Percentiles rank a stretch among this genome's conserved stretches.
Evolutionary conservation across 2,329 filamentous ascomycete species (phyloP).

Genomic region (Fusarium redolens): DNA sequence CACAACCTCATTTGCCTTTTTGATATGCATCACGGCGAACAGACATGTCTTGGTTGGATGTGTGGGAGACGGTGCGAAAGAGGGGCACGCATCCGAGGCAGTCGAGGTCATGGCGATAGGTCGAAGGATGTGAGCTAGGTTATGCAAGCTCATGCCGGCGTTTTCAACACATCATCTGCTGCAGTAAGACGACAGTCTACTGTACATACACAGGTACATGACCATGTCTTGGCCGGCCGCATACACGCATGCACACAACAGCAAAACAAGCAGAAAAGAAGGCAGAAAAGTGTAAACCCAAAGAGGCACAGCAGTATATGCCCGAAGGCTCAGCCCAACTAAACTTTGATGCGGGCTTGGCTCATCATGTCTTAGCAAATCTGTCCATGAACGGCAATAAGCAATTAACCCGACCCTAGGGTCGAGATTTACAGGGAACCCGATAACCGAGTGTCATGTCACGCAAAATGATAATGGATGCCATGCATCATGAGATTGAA

Average conservation of each 20-base stretch:
- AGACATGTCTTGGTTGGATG: background rate
- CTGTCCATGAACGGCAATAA: slow-evolving; percentile 24
- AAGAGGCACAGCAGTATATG: slow-evolving; percentile 26
- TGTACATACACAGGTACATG: background rate
- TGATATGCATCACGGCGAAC: background rate
- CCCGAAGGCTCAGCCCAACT: slow-evolving; percentile 43
- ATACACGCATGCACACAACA: slow-evolving; percentile 29
- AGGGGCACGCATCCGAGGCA: slow-evolving; percentile 25
- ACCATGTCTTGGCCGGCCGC: slow-evolving; percentile 15
- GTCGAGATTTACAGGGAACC: slow-evolving; percentile 21
- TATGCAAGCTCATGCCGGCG: slow-evolving; percentile 30
- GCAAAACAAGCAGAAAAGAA: slow-evolving; percentile 25
- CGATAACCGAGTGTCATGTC: slow-evolving; percentile 34
- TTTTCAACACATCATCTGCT: slow-evolving; percentile 34
- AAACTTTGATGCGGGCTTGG: slow-evolving; percentile 1
- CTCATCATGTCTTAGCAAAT: slow-evolving; percentile 15
- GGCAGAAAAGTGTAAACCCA: slow-evolving; percentile 1
- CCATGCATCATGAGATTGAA: slow-evolving; percentile 32
- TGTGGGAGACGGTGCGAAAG: slow-evolving; percentile 20
- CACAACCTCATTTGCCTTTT: background rate
- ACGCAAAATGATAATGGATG: slow-evolving; percentile 2
- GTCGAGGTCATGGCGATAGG: slow-evolving; percentile 30
- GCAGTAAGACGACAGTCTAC: slow-evolving; percentile 34
- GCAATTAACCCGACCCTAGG: slow-evolving; percentile 3
- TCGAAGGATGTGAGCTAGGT: slow-evolving; percentile 19